Evolutionary conservation across 805 yeast genomes (phyloP).

Genomic region (Hanseniaspora jakobsenii): DNA sequence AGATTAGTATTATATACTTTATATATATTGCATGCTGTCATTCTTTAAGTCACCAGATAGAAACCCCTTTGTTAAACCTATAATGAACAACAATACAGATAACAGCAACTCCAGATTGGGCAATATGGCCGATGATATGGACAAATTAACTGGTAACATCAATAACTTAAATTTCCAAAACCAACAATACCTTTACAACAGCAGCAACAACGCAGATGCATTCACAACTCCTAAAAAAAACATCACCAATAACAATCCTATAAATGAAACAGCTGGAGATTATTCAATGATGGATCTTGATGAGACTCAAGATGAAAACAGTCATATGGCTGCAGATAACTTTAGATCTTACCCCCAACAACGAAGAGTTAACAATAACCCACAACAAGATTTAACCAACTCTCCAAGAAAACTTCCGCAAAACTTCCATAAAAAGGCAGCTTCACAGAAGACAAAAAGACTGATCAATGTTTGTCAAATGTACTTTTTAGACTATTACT

Average conservation of each 20-base stretch:
- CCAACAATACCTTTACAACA: slow-evolving; percentile 5
- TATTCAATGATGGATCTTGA: slow-evolving; percentile 29
- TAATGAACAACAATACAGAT: slow-evolving; percentile 2
- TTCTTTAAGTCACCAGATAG: slow-evolving; percentile 12
- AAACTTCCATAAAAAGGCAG: slow-evolving; percentile 48
- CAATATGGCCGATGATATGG: slow-evolving; percentile 22
- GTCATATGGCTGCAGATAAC: slow-evolving; percentile 19
- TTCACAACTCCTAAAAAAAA: slow-evolving; percentile 21
- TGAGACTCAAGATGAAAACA: slow-evolving; percentile 17
- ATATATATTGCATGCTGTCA: slow-evolving; percentile 9
- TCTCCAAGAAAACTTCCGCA: slow-evolving; percentile 30
- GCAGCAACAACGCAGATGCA: slow-evolving; percentile 9
- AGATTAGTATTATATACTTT: too few species aligned
- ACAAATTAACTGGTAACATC: slow-evolving; percentile 28
- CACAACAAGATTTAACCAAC: slow-evolving; percentile 19
- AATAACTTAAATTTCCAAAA: slow-evolving; percentile 24
- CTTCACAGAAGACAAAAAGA: slow-evolving; percentile 66
- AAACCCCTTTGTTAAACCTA: too few species aligned
- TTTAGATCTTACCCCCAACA: slow-evolving; percentile 8
- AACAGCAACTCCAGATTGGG: not conserved
- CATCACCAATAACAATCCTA: slow-evolving; percentile 13
- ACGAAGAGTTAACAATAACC: slow-evolving; percentile 17
- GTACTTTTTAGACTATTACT: slow-evolving; percentile 88
- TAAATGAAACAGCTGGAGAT: slow-evolving; percentile 22
- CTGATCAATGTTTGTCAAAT: slow-evolving; percentile 83